These are phyloP conservation scores for Moelleriella libera DNA, from an alignment of 2,329 filamentous ascomycete species.

Conservation along the genomic window DNA sequence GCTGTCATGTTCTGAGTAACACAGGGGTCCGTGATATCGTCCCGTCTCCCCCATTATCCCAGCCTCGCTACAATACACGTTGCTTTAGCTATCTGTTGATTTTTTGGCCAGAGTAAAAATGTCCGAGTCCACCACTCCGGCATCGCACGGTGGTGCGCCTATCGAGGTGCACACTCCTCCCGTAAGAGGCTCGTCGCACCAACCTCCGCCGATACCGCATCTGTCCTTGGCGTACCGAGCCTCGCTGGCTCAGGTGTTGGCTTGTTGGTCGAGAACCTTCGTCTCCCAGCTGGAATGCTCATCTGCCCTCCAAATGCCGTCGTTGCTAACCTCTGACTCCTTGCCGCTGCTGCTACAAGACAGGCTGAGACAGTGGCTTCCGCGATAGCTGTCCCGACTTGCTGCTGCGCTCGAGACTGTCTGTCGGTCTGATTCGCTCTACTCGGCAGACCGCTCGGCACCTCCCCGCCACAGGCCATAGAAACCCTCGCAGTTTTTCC, in stretches of 20 bases:
- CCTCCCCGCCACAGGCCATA: constrained; percentile 50
- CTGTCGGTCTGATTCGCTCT: constrained; percentile 14
- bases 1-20: too few species aligned
- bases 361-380: constrained; percentile 5
- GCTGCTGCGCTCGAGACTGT: constrained; percentile 2
- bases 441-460: constrained; percentile 21
- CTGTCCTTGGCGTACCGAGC: too few species aligned
- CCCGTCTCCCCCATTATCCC: too few species aligned
- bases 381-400: constrained; percentile 3
- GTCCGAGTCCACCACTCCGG: too few species aligned
- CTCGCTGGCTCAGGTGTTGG: not conserved
- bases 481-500: constrained; percentile 54
- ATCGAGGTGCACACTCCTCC: too few species aligned
- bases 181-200: too few species aligned
- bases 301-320: not conserved
- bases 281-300: not conserved
- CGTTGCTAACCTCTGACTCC: constrained; percentile 4
- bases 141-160: too few species aligned
- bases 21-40: too few species aligned
- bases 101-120: too few species aligned
- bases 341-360: constrained; percentile 6
- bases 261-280: not conserved
- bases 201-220: too few species aligned
- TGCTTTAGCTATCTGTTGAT: too few species aligned
- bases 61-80: too few species aligned